Evolutionary conservation across 345 rosid genomes (phyloP), one percentile per base, ranked within the genome.

Genomic region (Ceriops tagal): DNA sequence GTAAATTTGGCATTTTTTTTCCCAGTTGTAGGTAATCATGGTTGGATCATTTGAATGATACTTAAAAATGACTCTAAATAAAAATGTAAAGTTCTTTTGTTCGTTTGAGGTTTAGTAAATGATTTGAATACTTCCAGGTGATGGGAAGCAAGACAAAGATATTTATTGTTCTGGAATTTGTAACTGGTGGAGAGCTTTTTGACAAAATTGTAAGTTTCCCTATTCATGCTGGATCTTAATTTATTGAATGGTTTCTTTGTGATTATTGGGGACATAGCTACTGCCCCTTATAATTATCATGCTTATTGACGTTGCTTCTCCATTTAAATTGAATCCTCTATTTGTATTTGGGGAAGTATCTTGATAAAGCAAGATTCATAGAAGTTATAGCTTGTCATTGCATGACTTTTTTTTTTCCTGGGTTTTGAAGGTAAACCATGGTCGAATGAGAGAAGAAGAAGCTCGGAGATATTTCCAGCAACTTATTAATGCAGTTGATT

Each of bases 391-490:
- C n/a, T 6, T 71, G 39, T 63, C 5, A 30, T 53, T 31, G 28
- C 7, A 39, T 51, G 37, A 26, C 19, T 21, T 13, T 49, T 21
- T 59, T 56, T 19, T 62, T 68, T 24, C 26, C 26, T 24, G 26
- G 26, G 26, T 24, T 82, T 62, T 70, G 37, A 75, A 95, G 99
- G 93, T 92, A 75, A 95, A 92, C 61, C 84, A 86, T 49, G 99
- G 99, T 58, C 79, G 97, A 49, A 92, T 95, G 97, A 84, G 85
- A 70, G 99, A 95, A 75, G 88, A 82, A 30, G 93, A 92, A 73
- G 97, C 97, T 3, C 84, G 99, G 47, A 81, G 89, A 76, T 95
- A 95, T 71, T 95, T 95, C 67, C 99, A 95, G 83, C 97, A 95
- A 82, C 99, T 95, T 75, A 83, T 95, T 61, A 88, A 95, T 83